A percentile compares a stretch with the other conserved stretches of the same genome.
Evolutionary conservation across 2,329 filamentous ascomycete species (phyloP).

Genomic region (Curvularia verruculosa): DNA sequence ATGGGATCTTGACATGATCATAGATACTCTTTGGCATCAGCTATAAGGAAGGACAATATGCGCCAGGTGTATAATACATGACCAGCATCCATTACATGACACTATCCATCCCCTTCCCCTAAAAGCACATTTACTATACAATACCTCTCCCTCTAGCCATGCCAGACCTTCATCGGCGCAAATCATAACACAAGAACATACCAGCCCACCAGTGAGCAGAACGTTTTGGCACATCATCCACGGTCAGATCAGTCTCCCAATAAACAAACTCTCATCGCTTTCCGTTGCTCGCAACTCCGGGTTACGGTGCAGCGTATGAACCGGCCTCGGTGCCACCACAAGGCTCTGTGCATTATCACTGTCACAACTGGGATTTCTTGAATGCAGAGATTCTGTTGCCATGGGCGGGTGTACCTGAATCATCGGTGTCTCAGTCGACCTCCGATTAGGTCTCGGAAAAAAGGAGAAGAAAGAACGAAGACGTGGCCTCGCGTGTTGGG

Average conservation of each 20-base stretch:
- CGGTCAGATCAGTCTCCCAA: slow-evolving; percentile 27
- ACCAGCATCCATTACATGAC: neutral
- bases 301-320: slow-evolving; percentile 22
- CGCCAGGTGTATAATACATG: neutral
- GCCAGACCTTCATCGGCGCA: too few species aligned
- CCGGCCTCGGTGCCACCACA: slow-evolving; percentile 27
- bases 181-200: too few species aligned
- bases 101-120: neutral
- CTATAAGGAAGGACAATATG: neutral
- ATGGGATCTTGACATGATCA: too few species aligned
- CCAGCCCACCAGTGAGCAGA: too few species aligned
- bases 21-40: too few species aligned
- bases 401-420: slow-evolving; percentile 36
- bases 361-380: slow-evolving; percentile 27
- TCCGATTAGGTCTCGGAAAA: slow-evolving; percentile 3
- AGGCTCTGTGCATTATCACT: slow-evolving; percentile 28
- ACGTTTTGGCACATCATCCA: too few species aligned
- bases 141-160: neutral
- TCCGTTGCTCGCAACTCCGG: slow-evolving; percentile 13
- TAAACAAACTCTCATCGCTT: slow-evolving; percentile 25
- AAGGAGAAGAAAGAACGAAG: slow-evolving; percentile 30
- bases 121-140: neutral
- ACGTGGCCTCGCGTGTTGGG: slow-evolving; percentile 14
- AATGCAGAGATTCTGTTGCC: slow-evolving; percentile 24
- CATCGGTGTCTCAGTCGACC: slow-evolving; percentile 17